Conservation (phyloP, 2,329 filamentous ascomycete genomes). For the Exophiala sp. region DNA sequence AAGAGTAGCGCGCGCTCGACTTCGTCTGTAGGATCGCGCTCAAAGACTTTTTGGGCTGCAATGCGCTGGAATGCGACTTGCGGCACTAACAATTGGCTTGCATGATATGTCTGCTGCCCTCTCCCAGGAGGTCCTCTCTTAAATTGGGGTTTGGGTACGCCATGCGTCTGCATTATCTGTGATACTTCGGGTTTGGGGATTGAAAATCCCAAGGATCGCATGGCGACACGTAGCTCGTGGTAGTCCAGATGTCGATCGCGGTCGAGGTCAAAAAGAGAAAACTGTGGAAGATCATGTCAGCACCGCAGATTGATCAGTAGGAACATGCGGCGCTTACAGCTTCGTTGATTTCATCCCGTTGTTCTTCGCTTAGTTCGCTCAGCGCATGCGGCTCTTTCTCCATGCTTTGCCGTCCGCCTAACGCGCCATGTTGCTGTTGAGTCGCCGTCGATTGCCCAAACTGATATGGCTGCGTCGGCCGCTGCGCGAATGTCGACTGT, state of each 20-base stretch:
- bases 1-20: slow-evolving; percentile 86
- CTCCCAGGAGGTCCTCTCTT: slow-evolving; percentile 31
- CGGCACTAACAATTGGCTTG: slow-evolving; percentile 66
- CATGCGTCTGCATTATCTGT: slow-evolving; percentile 74
- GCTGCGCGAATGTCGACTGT: slow-evolving; percentile 42
- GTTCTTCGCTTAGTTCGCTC: slow-evolving; percentile 72
- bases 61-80: slow-evolving; percentile 70
- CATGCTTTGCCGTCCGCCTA: slow-evolving; percentile 38
- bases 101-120: slow-evolving; percentile 46
- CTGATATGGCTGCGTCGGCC: slow-evolving; percentile 28
- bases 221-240: slow-evolving; percentile 94
- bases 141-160: slow-evolving; percentile 64
- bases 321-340: slow-evolving; percentile 57
- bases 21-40: slow-evolving; percentile 84
- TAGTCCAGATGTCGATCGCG: slow-evolving; percentile 93
- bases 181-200: slow-evolving; percentile 82
- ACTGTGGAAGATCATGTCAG: slow-evolving; percentile 50
- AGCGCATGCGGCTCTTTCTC: slow-evolving; percentile 49
- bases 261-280: slow-evolving; percentile 93
- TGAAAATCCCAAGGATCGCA: slow-evolving; percentile 93
- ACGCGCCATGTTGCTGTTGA: slow-evolving; percentile 40
- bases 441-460: slow-evolving; percentile 39
- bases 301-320: not conserved
- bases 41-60: slow-evolving; percentile 74
- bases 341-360: slow-evolving; percentile 89